Percentiles rank a stretch among this genome's conserved stretches.
phyloP scores from a whole-genome alignment of 495 filamentous ascomycete species.

The Penicillium steckii region DNA sequence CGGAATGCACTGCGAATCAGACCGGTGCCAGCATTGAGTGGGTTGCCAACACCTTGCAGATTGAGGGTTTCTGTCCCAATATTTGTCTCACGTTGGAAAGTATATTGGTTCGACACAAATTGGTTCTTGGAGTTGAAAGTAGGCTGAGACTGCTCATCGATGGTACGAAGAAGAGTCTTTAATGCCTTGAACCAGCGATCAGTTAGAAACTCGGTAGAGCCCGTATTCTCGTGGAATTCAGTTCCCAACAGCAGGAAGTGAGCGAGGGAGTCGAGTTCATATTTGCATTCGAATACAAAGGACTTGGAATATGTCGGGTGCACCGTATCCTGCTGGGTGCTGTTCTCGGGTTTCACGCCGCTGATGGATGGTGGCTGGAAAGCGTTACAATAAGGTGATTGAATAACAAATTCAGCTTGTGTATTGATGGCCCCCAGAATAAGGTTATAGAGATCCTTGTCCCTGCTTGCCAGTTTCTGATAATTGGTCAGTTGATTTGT shows the following conservation, averaged over 20 bases:
- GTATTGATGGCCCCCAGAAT: constrained; percentile 97
- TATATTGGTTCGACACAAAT: constrained; percentile 74
- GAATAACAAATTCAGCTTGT: constrained; percentile 90
- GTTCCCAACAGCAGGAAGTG: constrained; percentile 85
- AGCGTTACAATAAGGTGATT: constrained; percentile 95
- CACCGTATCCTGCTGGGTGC: constrained; percentile 78
- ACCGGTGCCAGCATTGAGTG: constrained; percentile 78
- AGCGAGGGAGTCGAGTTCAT: constrained; percentile 93
- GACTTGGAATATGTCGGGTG: constrained; percentile 82
- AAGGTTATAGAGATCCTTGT: constrained; percentile 69
- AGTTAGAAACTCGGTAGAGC: constrained; percentile 73
- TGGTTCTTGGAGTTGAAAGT: constrained; percentile 70
- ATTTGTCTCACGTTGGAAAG: constrained; percentile 76
- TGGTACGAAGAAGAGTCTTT: constrained; percentile 65
- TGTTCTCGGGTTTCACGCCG: constrained; percentile 62
- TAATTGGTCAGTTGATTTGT: constrained; percentile 95
- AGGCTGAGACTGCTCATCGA: constrained; percentile 74
- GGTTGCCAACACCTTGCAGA: constrained; percentile 83
- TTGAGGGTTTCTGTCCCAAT: constrained; percentile 88
- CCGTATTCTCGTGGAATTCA: constrained; percentile 79
- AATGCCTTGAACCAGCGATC: constrained; percentile 79
- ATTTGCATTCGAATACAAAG: constrained; percentile 97
- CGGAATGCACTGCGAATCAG: constrained; percentile 91
- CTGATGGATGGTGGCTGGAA: constrained; percentile 92
- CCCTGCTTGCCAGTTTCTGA: constrained; percentile 76